Base-by-base conservation (phyloP, 148 eudicot genomes). In the Heliosperma pusillum region DNA sequence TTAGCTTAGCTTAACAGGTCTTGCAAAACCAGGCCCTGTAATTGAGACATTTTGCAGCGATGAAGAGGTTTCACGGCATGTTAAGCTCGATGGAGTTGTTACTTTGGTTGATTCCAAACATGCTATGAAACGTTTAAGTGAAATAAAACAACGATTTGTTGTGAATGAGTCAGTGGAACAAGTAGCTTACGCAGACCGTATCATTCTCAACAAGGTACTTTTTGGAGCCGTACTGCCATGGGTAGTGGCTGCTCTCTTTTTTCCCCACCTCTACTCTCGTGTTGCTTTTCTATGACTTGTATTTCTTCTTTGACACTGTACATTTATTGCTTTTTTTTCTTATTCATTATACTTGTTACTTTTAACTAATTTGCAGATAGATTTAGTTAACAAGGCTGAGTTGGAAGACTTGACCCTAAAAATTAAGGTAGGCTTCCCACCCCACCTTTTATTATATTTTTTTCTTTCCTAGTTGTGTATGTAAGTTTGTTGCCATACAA, bases 1-100 rank as follows among this genome's bases (percentile, higher is more conserved):
- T 61, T 7, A 29, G 22, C 58, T 62, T 0, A 50, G 25, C 11
- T 80, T 79, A 63, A 60, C 84, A 91, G 98, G 98, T 80, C 98
- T 94, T 85, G 98, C 98, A 63, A 94, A 94, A 80, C 98, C 97
- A 60, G 97, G 93, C 69, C 98, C 98, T 64, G 98, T 94, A 19
- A 94, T 94, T 80, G 97, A 94, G 86, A 94, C 98, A 71, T 94
- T 94, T 84, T 88, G 88, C 77, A 83, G 82, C 57, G 98, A 94
- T 81, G 98, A 94, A 85, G 79, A 89, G 75, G 80, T 94, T 73
- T 90, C 97, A 47, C 90, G 81, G 15, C 63, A 88, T 80, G 85
- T 94, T 64, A 91, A 90, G 78, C 95, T 91, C 69, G 98, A 94
- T 80, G 98, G 98, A 29, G 97, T 91, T 80, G 97, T 94, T 76